Conservation (phyloP, 192 early-diverging fungal species). For the Linnemannia schmuckeri region DNA sequence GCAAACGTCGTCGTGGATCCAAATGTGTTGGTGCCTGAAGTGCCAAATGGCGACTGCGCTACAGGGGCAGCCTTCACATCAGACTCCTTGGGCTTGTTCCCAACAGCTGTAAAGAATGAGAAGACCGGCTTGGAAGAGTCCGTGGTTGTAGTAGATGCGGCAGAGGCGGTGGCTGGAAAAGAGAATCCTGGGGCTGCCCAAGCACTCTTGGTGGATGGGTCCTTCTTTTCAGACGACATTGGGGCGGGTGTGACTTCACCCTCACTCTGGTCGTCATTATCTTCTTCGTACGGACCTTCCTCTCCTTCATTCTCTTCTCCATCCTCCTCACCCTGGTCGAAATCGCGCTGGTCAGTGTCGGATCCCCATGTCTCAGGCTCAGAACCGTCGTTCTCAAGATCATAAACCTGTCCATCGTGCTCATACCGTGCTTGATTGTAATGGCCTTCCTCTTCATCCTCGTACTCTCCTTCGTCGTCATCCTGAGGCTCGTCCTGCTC, state of each 20-base stretch:
- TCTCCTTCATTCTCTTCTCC: slow-evolving; percentile 22
- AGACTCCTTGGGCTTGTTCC: slow-evolving; percentile 20
- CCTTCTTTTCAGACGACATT: not conserved
- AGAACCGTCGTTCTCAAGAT: slow-evolving; percentile 28
- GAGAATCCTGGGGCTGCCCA: slow-evolving; percentile 38
- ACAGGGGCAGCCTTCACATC: not conserved
- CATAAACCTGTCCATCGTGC: slow-evolving; percentile 47
- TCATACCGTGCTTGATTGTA: slow-evolving; percentile 17
- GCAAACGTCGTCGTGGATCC: slow-evolving; percentile 29
- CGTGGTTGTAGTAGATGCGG: not conserved
- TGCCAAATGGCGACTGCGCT: slow-evolving; percentile 17
- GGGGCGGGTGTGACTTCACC: not conserved
- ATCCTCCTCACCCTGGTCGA: slow-evolving; percentile 30
- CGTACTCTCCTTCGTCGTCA: slow-evolving; percentile 16
- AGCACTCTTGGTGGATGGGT: slow-evolving; percentile 7
- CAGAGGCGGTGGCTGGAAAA: slow-evolving; percentile 22
- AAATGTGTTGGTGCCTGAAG: slow-evolving; percentile 33
- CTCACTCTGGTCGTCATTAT: slow-evolving; percentile 12
- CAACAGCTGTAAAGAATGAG: slow-evolving; percentile 27
- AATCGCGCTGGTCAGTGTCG: slow-evolving; percentile 49
- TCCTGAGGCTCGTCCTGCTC: slow-evolving; percentile 12
- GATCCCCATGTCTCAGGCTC: slow-evolving; percentile 50
- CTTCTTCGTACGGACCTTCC: slow-evolving; percentile 10
- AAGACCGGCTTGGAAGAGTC: slow-evolving; percentile 13
- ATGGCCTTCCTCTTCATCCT: slow-evolving; percentile 11